Base-by-base conservation (phyloP, 2,329 filamentous ascomycete genomes). In the Monosporascus sp. region DNA sequence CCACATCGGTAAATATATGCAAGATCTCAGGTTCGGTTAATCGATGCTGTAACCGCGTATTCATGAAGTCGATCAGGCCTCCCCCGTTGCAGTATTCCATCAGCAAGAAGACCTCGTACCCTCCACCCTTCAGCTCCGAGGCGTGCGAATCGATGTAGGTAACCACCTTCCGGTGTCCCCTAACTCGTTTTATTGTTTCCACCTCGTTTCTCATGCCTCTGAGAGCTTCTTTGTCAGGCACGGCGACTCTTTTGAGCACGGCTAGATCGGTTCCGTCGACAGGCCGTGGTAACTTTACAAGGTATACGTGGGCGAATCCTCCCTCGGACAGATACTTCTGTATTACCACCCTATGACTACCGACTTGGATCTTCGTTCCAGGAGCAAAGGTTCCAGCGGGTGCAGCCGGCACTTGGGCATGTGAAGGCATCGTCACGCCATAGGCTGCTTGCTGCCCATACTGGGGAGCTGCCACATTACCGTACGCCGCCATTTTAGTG, bases 131-230 rank as follows among this genome's bases (percentile, higher is more conserved):
- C 63, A 97, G 77, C 72, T 97, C 92, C 17, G 91, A 97, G 38
- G 94, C 94, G 72, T 99, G 94, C 60, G 93, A 97, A 76, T 99
- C 94, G 70, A 97, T 92, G 74, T 99, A 99, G 54, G 88, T 97
- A 64, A 99, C 94, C 67, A 99, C 97, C 64, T 94, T 88, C 58
- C 86, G 85, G 79, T 97, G 94, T 53, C 94, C 94, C 78, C 96
- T 96, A 64, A 99, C 81, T 73, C 94, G 92, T 84, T 99, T 99
- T 94, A 99, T 99, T 15, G 94, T 99, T 76, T 99, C 94, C 63
- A 99, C 94, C 78, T 99, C 94, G 61, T 87, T 97, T 71, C 94
- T 86, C 94, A 99, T 97, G 71, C 89, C 92, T 58, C 90, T 89
- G 73, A 99, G 78, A 54, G 93, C 84, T 59, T 96, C 89, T 79